Percentiles rank a stretch among this genome's conserved stretches.
Conservation (phyloP, 345 rosid species). For the Syzygium jambos region DNA sequence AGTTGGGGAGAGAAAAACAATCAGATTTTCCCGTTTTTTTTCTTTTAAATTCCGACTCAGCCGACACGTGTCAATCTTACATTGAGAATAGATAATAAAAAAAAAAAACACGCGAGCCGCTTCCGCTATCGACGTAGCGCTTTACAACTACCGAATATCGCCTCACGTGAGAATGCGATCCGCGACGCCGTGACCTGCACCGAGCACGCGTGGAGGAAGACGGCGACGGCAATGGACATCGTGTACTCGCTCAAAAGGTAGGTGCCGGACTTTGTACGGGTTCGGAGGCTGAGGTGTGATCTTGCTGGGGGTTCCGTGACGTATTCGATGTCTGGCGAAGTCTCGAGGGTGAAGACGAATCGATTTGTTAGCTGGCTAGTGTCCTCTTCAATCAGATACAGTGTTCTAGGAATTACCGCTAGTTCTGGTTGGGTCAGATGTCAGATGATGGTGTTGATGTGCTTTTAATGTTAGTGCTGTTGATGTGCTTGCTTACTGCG, state of each 20-base stretch:
- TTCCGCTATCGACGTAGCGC: too few species aligned
- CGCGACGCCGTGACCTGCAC: neutral
- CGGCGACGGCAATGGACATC: neutral
- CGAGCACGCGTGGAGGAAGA: constrained; percentile 3
- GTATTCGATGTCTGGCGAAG: neutral
- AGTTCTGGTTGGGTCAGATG: too few species aligned
- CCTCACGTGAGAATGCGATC: neutral
- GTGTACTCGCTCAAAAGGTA: neutral
- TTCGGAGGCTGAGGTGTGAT: neutral
- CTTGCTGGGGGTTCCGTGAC: neutral
- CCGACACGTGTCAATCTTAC: too few species aligned
- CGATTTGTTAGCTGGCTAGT: neutral
- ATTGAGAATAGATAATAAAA: too few species aligned
- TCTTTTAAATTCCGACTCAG: too few species aligned
- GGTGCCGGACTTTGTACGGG: neutral
- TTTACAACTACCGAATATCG: too few species aligned
- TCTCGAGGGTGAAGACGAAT: neutral
- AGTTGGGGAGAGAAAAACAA: too few species aligned
- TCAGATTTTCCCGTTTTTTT: too few species aligned
- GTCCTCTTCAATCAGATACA: too few species aligned
- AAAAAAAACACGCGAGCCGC: too few species aligned
- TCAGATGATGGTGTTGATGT: too few species aligned
- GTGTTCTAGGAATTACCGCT: neutral
- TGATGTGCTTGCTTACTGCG: neutral
- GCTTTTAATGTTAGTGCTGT: neutral